These are phyloP conservation scores for Diaporthe batatas DNA, from an alignment of 2,329 filamentous ascomycete species.

Conservation along the genomic window DNA sequence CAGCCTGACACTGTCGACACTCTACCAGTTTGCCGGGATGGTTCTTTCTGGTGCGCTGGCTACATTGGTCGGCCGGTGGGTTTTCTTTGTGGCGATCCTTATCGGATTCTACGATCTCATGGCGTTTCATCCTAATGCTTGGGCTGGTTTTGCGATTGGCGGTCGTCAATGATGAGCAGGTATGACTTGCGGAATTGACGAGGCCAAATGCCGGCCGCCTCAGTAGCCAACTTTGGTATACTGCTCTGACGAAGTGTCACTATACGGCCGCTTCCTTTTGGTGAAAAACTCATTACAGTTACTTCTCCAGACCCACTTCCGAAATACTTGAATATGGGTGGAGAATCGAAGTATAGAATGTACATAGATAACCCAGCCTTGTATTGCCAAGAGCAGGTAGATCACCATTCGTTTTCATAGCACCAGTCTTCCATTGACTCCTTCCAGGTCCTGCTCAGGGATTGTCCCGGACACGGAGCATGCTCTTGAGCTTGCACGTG, in stretches of 20 bases:
- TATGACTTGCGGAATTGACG: neutral
- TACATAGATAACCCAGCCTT: neutral
- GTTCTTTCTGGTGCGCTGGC: conserved; percentile 8
- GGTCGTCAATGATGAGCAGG: neutral
- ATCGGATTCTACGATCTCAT: conserved; percentile 25
- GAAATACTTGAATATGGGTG: neutral
- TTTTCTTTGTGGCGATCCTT: conserved; percentile 16
- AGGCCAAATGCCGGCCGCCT: neutral
- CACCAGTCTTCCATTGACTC: neutral
- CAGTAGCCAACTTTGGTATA: neutral
- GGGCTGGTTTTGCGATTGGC: conserved; percentile 29
- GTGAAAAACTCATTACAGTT: neutral
- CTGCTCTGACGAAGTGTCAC: too few species aligned
- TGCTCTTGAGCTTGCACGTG: neutral
- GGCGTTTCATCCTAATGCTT: conserved; percentile 34
- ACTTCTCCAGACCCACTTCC: neutral
- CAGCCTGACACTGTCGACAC: conserved; percentile 26
- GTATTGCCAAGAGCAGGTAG: neutral
- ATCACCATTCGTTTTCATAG: neutral
- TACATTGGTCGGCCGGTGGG: conserved; percentile 23
- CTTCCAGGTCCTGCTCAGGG: neutral
- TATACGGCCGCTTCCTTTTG: too few species aligned
- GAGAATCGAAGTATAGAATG: neutral
- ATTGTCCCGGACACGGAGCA: neutral
- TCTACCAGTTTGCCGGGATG: conserved; percentile 17